Evolutionary conservation across 139 green algal species (phyloP).

Genomic region (Chlorella vulgaris): DNA sequence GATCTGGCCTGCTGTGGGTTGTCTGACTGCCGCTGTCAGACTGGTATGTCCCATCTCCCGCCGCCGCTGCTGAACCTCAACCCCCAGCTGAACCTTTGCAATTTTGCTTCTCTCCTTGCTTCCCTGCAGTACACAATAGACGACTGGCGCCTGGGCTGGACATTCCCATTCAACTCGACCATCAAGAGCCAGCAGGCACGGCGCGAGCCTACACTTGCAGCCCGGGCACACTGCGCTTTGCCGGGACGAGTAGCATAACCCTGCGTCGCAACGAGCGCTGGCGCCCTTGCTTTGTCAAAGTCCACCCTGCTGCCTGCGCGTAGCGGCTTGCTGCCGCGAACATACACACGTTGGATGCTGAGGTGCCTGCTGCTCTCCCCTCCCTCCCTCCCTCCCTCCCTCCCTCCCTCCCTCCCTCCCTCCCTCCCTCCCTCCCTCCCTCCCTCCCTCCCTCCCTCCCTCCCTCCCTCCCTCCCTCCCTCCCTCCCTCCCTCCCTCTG

Average conservation of each 20-base stretch:
- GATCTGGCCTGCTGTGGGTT: not conserved
- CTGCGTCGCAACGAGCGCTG: not conserved
- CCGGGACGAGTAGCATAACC: conserved; percentile 17
- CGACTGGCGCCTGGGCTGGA: conserved; percentile 67
- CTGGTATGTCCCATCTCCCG: not conserved
- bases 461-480: not conserved
- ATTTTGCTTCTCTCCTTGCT: not conserved
- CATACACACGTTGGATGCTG: too few species aligned
- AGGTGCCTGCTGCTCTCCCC: too few species aligned
- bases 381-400: too few species aligned
- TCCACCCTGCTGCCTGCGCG: too few species aligned
- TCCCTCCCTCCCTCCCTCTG: not conserved
- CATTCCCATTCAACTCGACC: conserved; percentile 45
- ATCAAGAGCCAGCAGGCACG: conserved; percentile 30
- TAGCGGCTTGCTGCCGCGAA: too few species aligned
- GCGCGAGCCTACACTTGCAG: conserved; percentile 26
- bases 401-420: too few species aligned
- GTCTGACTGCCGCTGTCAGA: not conserved
- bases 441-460: too few species aligned
- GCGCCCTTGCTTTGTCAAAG: too few species aligned
- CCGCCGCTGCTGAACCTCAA: too few species aligned
- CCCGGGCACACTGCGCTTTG: conserved; percentile 30
- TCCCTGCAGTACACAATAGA: conserved; percentile 38
- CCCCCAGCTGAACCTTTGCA: not conserved
- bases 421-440: too few species aligned